phyloP scores from a whole-genome alignment of 352 stramenopile species.

The Globisporangium yorkense region DNA sequence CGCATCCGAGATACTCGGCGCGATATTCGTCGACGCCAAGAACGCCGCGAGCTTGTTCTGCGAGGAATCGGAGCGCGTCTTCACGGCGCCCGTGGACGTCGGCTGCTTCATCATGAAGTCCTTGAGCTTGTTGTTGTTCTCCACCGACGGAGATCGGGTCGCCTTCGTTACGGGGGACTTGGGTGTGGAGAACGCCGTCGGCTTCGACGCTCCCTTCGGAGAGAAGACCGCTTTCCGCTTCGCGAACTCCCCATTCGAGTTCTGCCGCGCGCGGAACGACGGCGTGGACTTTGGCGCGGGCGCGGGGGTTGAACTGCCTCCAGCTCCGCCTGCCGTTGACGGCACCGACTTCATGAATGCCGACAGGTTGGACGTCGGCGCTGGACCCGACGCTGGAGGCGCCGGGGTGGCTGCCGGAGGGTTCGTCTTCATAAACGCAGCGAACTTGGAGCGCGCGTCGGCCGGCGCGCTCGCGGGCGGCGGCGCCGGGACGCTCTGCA shows the following conservation, averaged over 20 bases:
- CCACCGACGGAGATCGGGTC: constrained; percentile 11
- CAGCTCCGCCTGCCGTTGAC: constrained; percentile 13
- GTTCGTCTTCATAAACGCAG: constrained; percentile 76
- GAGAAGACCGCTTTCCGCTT: constrained; percentile 59
- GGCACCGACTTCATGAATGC: constrained; percentile 27
- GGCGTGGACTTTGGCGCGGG: constrained; percentile 14
- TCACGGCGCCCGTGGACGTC: constrained; percentile 21
- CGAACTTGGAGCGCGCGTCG: constrained; percentile 70
- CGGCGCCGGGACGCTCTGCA: constrained; percentile 12
- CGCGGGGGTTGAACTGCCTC: constrained; percentile 7
- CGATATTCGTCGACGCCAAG: constrained; percentile 49
- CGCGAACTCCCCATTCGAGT: constrained; percentile 44
- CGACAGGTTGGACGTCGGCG: constrained; percentile 17
- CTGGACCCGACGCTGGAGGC: constrained; percentile 12
- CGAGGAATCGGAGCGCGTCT: constrained; percentile 43
- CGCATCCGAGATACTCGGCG: constrained; percentile 22
- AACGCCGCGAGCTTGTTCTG: constrained; percentile 81
- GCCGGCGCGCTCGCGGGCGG: constrained; percentile 8
- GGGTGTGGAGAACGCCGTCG: constrained; percentile 13
- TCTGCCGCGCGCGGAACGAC: constrained; percentile 16
- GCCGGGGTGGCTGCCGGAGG: constrained; percentile 27
- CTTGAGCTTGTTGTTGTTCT: constrained; percentile 63
- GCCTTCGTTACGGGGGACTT: constrained; percentile 8
- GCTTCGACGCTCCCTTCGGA: constrained; percentile 20
- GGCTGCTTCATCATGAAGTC: constrained; percentile 78